Evolutionary conservation across 2,329 filamentous ascomycete species (phyloP).

Genomic region (Phaeoacremonium minimum): DNA sequence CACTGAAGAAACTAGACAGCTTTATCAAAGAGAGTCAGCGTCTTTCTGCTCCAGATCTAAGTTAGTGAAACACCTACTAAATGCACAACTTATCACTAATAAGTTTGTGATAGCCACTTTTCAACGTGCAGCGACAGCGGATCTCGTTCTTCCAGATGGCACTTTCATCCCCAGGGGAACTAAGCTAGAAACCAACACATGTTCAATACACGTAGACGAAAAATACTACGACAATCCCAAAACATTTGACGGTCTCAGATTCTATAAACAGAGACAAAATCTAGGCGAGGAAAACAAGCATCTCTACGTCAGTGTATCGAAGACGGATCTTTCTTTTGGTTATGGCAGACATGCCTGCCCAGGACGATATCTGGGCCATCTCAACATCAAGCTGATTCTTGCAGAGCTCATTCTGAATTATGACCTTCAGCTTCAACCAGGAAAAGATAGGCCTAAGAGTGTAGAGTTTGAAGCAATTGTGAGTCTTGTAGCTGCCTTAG

Average conservation of each 20-base stretch:
- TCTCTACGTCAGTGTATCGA: conserved; percentile 23
- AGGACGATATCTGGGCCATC: conserved; percentile 19
- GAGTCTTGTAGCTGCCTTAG: too few species aligned
- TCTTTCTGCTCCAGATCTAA: conserved; percentile 12
- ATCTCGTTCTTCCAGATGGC: conserved; percentile 44
- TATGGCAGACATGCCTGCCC: conserved; percentile 27
- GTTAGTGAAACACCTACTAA: conserved; percentile 18
- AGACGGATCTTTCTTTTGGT: conserved; percentile 25
- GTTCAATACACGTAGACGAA: conserved; percentile 27
- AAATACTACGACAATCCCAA: conserved; percentile 24
- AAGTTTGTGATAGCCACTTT: conserved; percentile 29
- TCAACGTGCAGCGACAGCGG: conserved; percentile 39
- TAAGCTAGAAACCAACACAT: conserved; percentile 27
- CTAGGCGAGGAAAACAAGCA: conserved; percentile 19
- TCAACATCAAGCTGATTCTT: conserved; percentile 18
- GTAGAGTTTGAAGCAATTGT: background rate
- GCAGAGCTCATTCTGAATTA: conserved; percentile 14
- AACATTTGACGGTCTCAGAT: conserved; percentile 27
- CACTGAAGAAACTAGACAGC: conserved; percentile 11
- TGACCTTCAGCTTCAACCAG: conserved; percentile 5
- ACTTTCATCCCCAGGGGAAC: conserved; percentile 35
- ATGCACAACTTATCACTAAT: background rate
- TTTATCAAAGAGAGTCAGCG: conserved; percentile 11
- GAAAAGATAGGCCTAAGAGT: background rate
- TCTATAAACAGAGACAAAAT: conserved; percentile 23